Conservation (phyloP, 2,329 filamentous ascomycete species). For the Calonectria pseudoreteaudii region DNA sequence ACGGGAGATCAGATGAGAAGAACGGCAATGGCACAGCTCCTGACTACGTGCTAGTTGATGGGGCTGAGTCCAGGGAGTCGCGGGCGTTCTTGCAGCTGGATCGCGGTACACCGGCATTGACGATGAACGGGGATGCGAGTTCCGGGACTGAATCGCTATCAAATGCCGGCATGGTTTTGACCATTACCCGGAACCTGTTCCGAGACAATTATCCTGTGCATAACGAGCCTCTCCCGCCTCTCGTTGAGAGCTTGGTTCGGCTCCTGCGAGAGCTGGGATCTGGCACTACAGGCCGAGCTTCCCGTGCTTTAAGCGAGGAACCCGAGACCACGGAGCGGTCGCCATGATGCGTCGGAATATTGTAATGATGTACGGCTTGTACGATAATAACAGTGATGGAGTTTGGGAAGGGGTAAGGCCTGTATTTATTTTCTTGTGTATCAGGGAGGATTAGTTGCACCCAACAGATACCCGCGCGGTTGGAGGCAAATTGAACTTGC, state of each 20-base stretch:
- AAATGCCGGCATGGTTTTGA: conserved; percentile 28
- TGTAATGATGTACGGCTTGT: neutral
- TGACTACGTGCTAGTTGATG: conserved; percentile 33
- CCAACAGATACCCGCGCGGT: neutral
- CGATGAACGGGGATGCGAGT: conserved; percentile 22
- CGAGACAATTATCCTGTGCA: conserved; percentile 35
- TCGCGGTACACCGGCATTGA: conserved; percentile 31
- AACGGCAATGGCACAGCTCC: neutral
- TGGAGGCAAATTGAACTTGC: neutral
- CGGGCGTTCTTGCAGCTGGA: conserved; percentile 33
- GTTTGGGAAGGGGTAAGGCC: conserved; percentile 28
- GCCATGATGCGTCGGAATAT: neutral
- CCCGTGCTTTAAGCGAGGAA: conserved; percentile 18
- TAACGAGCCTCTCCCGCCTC: conserved; percentile 34
- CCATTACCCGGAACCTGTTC: conserved; percentile 30
- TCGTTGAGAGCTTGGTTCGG: conserved; percentile 36
- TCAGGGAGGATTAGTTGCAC: neutral
- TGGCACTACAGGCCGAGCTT: conserved; percentile 11
- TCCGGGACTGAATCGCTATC: conserved; percentile 33
- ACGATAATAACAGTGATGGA: conserved; percentile 31
- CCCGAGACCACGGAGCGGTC: neutral
- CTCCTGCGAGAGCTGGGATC: conserved; percentile 33
- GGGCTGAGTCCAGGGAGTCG: conserved; percentile 28
- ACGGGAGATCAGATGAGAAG: conserved; percentile 18
- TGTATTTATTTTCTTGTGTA: neutral